Conservation (phyloP, 192 early-diverging fungal species). For the Backusella liffmaniae region DNA sequence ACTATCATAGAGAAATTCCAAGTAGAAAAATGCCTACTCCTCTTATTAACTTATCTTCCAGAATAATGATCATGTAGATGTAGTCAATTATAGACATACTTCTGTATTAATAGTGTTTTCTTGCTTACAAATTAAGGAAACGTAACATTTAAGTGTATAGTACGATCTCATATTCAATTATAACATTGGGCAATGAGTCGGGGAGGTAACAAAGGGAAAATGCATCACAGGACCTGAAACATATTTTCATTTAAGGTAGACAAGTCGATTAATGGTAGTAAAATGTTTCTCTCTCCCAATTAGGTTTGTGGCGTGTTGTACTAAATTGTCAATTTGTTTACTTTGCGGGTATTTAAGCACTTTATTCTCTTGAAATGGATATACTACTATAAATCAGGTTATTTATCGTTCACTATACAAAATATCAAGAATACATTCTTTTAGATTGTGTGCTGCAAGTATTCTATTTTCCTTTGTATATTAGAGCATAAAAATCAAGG, state of each 20-base stretch:
- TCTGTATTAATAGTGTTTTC: not conserved
- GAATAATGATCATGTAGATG: not conserved
- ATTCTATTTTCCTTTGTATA: not conserved
- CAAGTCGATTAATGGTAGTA: not conserved
- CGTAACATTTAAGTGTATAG: not conserved
- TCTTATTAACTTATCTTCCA: not conserved
- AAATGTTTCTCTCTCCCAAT: not conserved
- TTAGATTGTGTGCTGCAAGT: not conserved
- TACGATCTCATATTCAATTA: not conserved
- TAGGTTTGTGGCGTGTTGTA: conserved; percentile 2
- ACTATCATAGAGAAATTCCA: not conserved
- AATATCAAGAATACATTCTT: not conserved
- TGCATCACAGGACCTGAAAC: not conserved
- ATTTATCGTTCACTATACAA: not conserved
- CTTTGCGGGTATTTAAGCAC: not conserved
- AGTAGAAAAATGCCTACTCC: not conserved
- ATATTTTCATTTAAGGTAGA: not conserved
- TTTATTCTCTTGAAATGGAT: not conserved
- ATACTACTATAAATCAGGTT: not conserved
- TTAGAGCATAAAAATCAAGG: not conserved
- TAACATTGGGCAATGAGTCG: not conserved
- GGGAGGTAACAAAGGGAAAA: not conserved
- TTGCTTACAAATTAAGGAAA: not conserved
- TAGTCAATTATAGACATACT: not conserved
- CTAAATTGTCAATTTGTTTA: not conserved